phyloP scores from a whole-genome alignment of 257 asterid genomes.

The Solanum rostratum region DNA sequence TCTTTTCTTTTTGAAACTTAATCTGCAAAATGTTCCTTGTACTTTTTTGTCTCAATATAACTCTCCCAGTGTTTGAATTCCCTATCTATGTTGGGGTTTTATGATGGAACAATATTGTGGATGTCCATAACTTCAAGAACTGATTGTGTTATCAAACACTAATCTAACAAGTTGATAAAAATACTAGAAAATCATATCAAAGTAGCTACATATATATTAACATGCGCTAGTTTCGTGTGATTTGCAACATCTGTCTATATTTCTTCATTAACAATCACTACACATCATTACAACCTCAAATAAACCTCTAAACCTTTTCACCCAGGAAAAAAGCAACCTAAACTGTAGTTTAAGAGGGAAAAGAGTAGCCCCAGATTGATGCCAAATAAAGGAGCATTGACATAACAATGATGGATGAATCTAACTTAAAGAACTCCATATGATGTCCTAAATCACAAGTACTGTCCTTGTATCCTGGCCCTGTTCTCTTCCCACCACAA shows the following conservation, averaged over 20 bases:
- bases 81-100: neutral
- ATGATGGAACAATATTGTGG: neutral
- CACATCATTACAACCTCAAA: neutral
- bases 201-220: neutral
- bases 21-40: neutral
- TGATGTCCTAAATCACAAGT: constrained; percentile 36
- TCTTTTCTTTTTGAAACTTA: neutral
- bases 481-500: constrained; percentile 94
- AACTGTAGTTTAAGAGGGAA: neutral
- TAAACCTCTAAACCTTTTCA: neutral
- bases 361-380: neutral
- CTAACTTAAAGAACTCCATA: neutral
- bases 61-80: neutral
- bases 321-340: neutral
- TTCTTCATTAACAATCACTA: neutral
- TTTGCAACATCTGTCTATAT: neutral
- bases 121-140: neutral
- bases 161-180: neutral
- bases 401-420: neutral
- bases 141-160: neutral
- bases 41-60: neutral
- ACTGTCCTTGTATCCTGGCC: constrained; percentile 83
- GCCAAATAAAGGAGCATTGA: neutral
- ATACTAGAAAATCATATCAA: neutral
- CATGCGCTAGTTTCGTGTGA: neutral